A percentile compares a stretch with the other conserved stretches of the same genome.
These are phyloP conservation scores for Rhododendron vialii DNA, from an alignment of 148 eudicot species.

Conservation along the genomic window DNA sequence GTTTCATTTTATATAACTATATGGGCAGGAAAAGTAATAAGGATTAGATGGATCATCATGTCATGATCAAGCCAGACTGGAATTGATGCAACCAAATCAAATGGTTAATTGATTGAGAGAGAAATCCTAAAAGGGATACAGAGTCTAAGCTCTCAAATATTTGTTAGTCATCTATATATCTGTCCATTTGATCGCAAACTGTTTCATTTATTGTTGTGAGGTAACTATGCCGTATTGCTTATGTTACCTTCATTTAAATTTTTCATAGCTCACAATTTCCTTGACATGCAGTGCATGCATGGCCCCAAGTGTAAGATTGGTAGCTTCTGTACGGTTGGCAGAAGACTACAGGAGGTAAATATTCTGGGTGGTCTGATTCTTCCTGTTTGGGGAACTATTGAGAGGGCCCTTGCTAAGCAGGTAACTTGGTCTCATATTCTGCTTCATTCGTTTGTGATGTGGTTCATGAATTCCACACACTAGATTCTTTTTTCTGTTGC, in stretches of 20 bases:
- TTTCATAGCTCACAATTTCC: conserved; percentile 4
- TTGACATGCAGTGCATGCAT: conserved; percentile 86
- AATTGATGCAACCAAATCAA: neutral
- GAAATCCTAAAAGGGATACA: neutral
- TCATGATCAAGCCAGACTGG: neutral
- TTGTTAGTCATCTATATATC: no score
- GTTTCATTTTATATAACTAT: neutral
- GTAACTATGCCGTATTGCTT: neutral
- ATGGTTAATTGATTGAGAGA: neutral
- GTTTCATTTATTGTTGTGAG: neutral
- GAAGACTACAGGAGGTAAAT: conserved; percentile 90
- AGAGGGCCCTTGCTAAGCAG: conserved; percentile 89
- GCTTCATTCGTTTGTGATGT: neutral
- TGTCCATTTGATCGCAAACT: no score
- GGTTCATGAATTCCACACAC: neutral
- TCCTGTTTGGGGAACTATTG: conserved; percentile 89
- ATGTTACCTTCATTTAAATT: neutral
- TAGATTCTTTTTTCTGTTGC: neutral
- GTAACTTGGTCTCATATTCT: conserved; percentile 23
- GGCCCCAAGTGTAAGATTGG: conserved; percentile 94
- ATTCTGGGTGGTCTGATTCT: conserved; percentile 93
- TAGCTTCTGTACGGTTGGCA: conserved; percentile 80
- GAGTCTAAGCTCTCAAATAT: neutral
- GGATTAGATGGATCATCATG: conserved; percentile 2
- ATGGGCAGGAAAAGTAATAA: neutral